Evolutionary conservation across 2,329 filamentous ascomycete genomes (phyloP).

Genomic region (Acephala macrosclerotiorum): DNA sequence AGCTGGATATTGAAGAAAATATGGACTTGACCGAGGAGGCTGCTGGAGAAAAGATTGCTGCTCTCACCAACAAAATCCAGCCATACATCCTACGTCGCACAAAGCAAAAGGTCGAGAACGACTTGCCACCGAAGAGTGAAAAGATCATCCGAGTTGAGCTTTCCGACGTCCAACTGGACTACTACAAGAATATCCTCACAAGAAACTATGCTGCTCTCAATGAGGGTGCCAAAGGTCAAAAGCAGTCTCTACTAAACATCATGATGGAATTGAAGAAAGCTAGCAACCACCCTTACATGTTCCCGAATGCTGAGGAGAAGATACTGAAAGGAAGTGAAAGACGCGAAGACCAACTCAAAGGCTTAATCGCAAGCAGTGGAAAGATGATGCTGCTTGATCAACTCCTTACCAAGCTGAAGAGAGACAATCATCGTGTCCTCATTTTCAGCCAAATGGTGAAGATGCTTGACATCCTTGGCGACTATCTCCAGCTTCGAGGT

Average conservation of each 20-base stretch:
- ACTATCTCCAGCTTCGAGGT: constrained; percentile 92
- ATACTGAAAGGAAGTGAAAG: constrained; percentile 81
- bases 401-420: constrained; percentile 90
- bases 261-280: constrained; percentile 99
- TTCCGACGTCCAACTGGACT: constrained; percentile 94
- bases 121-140: constrained; percentile 95
- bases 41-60: constrained; percentile 85
- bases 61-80: constrained; percentile 85
- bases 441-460: constrained; percentile 99
- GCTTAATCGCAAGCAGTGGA: constrained; percentile 93
- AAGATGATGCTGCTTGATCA: constrained; percentile 99
- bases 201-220: constrained; percentile 95
- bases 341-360: constrained; percentile 90
- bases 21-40: constrained; percentile 83
- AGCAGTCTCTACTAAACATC: constrained; percentile 94
- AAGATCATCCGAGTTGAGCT: constrained; percentile 99
- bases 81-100: constrained; percentile 95
- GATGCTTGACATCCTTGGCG: constrained; percentile 94
- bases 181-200: constrained; percentile 98
- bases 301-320: constrained; percentile 89
- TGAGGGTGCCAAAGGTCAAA: constrained; percentile 87
- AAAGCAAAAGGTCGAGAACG: constrained; percentile 96
- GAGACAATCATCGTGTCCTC: constrained; percentile 91
- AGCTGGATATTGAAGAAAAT: constrained; percentile 89
- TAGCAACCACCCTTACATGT: constrained; percentile 99